Conservation (phyloP, 129 eudicot genomes). For the Pseudognaphalium luteoalbum region DNA sequence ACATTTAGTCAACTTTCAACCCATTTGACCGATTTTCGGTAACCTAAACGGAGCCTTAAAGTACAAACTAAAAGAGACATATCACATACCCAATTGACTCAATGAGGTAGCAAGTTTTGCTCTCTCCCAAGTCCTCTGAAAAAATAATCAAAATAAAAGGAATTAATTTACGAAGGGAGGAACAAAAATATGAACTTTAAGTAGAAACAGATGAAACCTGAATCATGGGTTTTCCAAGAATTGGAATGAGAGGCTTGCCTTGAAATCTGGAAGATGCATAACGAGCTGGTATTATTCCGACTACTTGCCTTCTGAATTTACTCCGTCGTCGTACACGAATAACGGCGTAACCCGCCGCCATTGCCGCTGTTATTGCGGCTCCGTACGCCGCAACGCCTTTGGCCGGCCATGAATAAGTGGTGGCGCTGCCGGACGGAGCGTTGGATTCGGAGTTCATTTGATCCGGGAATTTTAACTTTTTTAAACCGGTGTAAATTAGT, state of each 20-base stretch:
- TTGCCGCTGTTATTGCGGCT: constrained; percentile 22
- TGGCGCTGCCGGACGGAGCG: constrained; percentile 18
- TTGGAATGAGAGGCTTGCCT: constrained; percentile 40
- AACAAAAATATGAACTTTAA: neutral
- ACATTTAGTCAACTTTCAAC: no score
- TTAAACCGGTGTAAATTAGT: neutral
- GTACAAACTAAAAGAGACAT: neutral
- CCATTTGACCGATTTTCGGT: no score
- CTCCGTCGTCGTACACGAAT: constrained; percentile 9
- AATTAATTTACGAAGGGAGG: neutral
- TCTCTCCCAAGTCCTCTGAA: constrained; percentile 33
- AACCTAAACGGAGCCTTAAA: neutral
- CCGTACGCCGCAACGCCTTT: constrained; percentile 23
- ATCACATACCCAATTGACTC: constrained; percentile 24
- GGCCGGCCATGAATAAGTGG: constrained; percentile 20
- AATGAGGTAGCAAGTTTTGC: constrained; percentile 31
- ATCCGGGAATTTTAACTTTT: neutral
- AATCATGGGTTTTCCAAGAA: constrained; percentile 36
- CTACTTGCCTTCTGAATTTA: constrained; percentile 30
- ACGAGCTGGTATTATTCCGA: constrained; percentile 38
- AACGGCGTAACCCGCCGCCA: constrained; percentile 27
- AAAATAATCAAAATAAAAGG: neutral
- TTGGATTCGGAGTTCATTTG: constrained; percentile 20
- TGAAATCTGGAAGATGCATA: constrained; percentile 35
- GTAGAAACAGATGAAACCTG: constrained; percentile 22